Base-by-base conservation (phyloP, 306 rosid species). In the Malus asiatica region DNA sequence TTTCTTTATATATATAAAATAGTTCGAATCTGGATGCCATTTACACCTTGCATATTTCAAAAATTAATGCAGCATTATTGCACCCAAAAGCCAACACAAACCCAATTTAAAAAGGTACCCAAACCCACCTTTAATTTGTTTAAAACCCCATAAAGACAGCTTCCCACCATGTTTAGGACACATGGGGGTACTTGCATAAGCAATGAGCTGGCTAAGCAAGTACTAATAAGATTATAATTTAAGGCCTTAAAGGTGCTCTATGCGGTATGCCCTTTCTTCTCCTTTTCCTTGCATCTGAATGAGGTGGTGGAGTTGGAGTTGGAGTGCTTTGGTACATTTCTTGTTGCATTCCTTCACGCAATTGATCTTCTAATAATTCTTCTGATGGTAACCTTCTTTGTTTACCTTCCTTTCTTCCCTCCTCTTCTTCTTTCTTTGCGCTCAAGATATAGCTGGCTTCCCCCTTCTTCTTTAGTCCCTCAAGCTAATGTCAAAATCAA, bases 201-300 rank as follows among this genome's bases (percentile, higher is more conserved):
- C 60, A 71, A 83, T 90, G 87, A 86, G 90, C 84, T 87, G 88
- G 64, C 80, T 69, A 38, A 46, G 73, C 79, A 83, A 75, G 77
- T 79, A 75, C 62, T 45, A 71, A 33, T 18, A 55, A 80, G 71
- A 15, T 51, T 25, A 60, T 59, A 14, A 64, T 81, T 42, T 81
- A 85, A 72, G 88, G 77, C 2, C 91, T 85, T 69, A 90, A 84
- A 80, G 96, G 96, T 71, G 93, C 89, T 77, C 96, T 88, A 38
- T 71, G 90, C 48, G 93, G 96, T 65, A 80, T 77, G 59, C 96
- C 93, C 72, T 90, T 90, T 73, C 96, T 88, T 83, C 93, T 90
- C 71, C 91, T 88, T 85, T 90, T 88, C 71, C 90, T 88, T 83
- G 90, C 78, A 82, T 84, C 88, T 72, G 96, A 86, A 51, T 70